phyloP scores from a whole-genome alignment of 2,329 filamentous ascomycete genomes.

The Penicillium sp. region DNA sequence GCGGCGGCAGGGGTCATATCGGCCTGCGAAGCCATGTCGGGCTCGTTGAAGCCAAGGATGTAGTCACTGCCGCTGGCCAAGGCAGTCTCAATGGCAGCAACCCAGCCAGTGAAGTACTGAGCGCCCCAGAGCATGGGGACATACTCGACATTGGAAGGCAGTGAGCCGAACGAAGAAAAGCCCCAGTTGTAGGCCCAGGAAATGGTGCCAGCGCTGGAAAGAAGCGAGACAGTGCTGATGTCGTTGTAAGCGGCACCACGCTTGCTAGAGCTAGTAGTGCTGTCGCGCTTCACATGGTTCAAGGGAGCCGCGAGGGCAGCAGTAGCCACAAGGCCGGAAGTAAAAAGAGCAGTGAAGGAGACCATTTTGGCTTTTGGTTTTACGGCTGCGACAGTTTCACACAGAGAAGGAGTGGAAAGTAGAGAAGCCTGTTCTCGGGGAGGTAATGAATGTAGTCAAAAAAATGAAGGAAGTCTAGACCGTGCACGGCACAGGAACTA shows the following conservation, averaged over 20 bases:
- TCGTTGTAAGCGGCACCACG: slow-evolving; percentile 43
- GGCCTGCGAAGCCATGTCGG: slow-evolving; percentile 41
- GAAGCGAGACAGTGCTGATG: slow-evolving; percentile 29
- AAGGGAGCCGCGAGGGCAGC: slow-evolving; percentile 34
- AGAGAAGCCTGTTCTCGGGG: slow-evolving; percentile 23
- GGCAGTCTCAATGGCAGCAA: slow-evolving; percentile 31
- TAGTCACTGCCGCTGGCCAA: slow-evolving; percentile 37
- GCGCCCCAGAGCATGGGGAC: slow-evolving; percentile 48
- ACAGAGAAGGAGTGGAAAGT: slow-evolving; percentile 4
- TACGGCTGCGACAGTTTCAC: slow-evolving; percentile 5
- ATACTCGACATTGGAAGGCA: slow-evolving; percentile 39
- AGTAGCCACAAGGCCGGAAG: slow-evolving; percentile 35
- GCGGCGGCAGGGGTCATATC: slow-evolving; percentile 39
- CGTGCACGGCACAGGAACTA: slow-evolving; percentile 33
- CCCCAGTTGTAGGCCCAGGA: slow-evolving; percentile 51
- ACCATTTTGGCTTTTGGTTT: slow-evolving; percentile 32
- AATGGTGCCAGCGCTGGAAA: slow-evolving; percentile 29
- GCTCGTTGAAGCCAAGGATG: slow-evolving; percentile 49
- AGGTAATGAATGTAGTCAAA: slow-evolving; percentile 14
- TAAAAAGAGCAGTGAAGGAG: slow-evolving; percentile 36
- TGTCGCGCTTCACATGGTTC: slow-evolving; percentile 17
- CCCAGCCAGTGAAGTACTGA: slow-evolving; percentile 38
- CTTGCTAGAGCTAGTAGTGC: slow-evolving; percentile 18
- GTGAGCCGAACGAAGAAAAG: slow-evolving; percentile 25
- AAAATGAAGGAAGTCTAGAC: slow-evolving; percentile 28